Evolutionary conservation across 768 basidiomycete genomes (phyloP).

Genomic region (Agaricus blazei): DNA sequence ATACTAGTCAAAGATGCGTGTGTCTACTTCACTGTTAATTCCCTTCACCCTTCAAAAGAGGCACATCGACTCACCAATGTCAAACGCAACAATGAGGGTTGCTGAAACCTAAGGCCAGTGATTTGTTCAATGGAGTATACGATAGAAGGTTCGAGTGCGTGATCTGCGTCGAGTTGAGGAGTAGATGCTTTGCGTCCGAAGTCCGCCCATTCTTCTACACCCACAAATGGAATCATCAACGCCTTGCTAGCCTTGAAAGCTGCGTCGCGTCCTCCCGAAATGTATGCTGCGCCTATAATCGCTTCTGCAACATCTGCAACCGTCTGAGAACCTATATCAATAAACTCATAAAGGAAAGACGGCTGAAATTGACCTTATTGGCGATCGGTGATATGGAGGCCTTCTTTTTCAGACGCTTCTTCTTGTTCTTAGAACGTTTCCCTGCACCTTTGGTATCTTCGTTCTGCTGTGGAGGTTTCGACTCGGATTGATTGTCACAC

Average conservation of each 20-base stretch:
- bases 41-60: neutral
- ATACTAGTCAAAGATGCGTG: constrained; percentile 57
- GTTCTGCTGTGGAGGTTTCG: neutral
- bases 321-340: constrained; percentile 36
- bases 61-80: constrained; percentile 53
- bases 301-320: constrained; percentile 85
- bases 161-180: constrained; percentile 36
- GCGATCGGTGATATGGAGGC: neutral
- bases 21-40: constrained; percentile 44
- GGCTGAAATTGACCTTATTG: constrained; percentile 46
- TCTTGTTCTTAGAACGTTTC: neutral
- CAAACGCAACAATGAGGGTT: constrained; percentile 61
- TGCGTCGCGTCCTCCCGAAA: constrained; percentile 63
- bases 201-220: constrained; percentile 68
- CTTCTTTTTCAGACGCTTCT: constrained; percentile 4
- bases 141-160: constrained; percentile 42
- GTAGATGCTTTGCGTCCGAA: constrained; percentile 48
- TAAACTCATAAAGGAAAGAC: neutral
- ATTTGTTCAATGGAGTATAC: constrained; percentile 56
- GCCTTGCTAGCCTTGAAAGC: constrained; percentile 63
- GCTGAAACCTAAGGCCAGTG: constrained; percentile 56
- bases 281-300: constrained; percentile 76
- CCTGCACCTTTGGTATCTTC: neutral
- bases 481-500: neutral
- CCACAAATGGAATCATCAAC: constrained; percentile 59